Evolutionary conservation across 768 basidiomycete genomes (phyloP).

Genomic region (Daedaleopsis sinensis): DNA sequence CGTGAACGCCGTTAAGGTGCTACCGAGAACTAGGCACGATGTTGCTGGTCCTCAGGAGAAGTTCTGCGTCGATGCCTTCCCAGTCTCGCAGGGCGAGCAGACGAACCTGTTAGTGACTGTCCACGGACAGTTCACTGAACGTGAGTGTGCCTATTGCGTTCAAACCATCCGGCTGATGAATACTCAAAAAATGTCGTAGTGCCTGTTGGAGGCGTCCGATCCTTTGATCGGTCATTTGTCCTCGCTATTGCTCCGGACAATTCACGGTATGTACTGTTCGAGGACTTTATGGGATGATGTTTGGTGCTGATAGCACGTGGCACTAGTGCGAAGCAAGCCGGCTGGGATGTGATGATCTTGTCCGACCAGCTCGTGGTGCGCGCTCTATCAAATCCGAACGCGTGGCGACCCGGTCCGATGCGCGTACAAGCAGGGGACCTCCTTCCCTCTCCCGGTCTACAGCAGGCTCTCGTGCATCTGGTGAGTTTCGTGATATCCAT

Average conservation of each 20-base stretch:
- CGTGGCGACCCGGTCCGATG: slow-evolving; percentile 78
- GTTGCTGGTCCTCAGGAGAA: slow-evolving; percentile 76
- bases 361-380: slow-evolving; percentile 89
- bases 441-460: slow-evolving; percentile 36
- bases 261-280: slow-evolving; percentile 66
- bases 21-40: slow-evolving; percentile 86
- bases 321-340: slow-evolving; percentile 70
- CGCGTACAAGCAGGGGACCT: slow-evolving; percentile 60
- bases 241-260: slow-evolving; percentile 79
- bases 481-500: slow-evolving; percentile 41
- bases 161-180: slow-evolving; percentile 7
- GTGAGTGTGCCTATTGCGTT: slow-evolving; percentile 47
- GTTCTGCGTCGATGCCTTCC: slow-evolving; percentile 89
- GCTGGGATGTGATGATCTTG: slow-evolving; percentile 90
- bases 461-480: slow-evolving; percentile 54
- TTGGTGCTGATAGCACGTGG: slow-evolving; percentile 21
- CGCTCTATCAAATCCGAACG: slow-evolving; percentile 79
- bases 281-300: slow-evolving; percentile 12
- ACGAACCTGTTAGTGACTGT: slow-evolving; percentile 67
- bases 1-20: slow-evolving; percentile 55
- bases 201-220: slow-evolving; percentile 78
- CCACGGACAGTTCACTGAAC: slow-evolving; percentile 91
- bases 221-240: slow-evolving; percentile 93
- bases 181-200: slow-evolving; percentile 39
- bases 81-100: slow-evolving; percentile 61